phyloP scores from a whole-genome alignment of 2,329 filamentous ascomycete genomes.

The Elsinoe ampelina region DNA sequence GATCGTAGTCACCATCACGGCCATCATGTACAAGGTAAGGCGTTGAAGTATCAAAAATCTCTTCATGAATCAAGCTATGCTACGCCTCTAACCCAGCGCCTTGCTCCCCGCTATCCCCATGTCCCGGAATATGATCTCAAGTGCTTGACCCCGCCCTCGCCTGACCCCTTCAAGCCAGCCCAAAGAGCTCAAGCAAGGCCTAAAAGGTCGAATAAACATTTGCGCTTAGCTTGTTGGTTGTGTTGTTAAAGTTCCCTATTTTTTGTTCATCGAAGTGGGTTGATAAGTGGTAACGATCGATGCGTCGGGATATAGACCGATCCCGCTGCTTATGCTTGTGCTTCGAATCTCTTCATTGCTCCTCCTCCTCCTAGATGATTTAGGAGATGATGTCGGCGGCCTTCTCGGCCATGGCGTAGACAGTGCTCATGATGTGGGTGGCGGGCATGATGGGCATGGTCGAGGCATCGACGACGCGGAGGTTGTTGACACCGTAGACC shows the following conservation, averaged over 20 bases:
- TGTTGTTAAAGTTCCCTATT: too few relatives aligned
- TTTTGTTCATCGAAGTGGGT: too few relatives aligned
- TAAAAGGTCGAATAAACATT: neutral
- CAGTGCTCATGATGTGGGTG: constrained; percentile 51
- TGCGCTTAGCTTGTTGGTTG: too few relatives aligned
- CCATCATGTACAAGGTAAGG: too few relatives aligned
- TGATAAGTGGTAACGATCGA: neutral
- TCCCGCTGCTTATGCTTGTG: neutral
- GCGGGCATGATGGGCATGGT: constrained; percentile 29
- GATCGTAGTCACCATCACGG: too few relatives aligned
- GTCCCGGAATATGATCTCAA: too few relatives aligned
- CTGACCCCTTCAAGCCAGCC: neutral
- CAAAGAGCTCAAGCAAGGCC: neutral
- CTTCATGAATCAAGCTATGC: too few relatives aligned
- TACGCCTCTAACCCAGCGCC: too few relatives aligned
- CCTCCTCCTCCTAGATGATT: constrained; percentile 18
- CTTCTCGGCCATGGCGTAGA: constrained; percentile 54
- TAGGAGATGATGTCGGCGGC: constrained; percentile 38
- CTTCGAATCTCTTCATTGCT: neutral
- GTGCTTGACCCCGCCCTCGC: too few relatives aligned
- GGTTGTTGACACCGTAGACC: constrained; percentile 21
- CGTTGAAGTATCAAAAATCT: too few relatives aligned
- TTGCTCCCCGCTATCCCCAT: too few relatives aligned
- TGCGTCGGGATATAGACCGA: neutral
- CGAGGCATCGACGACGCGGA: constrained; percentile 24